Percentiles rank a stretch among this genome's conserved stretches.
Evolutionary conservation across 495 filamentous ascomycete species (phyloP).

Genomic region (Hypoxylon trugodes): DNA sequence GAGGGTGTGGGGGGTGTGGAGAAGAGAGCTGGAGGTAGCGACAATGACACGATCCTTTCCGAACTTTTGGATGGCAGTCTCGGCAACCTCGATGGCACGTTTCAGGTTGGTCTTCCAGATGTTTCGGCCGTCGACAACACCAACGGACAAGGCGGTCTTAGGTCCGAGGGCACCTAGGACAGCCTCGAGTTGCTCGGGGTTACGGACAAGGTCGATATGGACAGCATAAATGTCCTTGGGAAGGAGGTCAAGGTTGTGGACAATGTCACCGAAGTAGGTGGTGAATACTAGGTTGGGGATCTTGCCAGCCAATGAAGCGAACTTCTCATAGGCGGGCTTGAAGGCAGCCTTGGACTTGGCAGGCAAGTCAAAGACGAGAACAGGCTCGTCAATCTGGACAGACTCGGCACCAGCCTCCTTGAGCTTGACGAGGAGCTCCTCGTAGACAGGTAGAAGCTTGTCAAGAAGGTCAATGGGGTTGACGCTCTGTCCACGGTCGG

Average conservation of each 20-base stretch:
- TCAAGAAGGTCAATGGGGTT: constrained; percentile 91
- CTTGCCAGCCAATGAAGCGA: constrained; percentile 75
- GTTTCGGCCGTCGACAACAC: constrained; percentile 98
- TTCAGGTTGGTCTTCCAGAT: constrained; percentile 99
- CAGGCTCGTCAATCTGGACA: constrained; percentile 97
- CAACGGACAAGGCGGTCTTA: constrained; percentile 87
- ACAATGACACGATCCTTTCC: constrained; percentile 96
- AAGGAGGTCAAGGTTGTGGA: constrained; percentile 95
- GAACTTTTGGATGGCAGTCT: constrained; percentile 89
- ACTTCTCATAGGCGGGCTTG: constrained; percentile 94
- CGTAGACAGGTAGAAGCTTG: constrained; percentile 91
- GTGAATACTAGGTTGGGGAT: constrained; percentile 85
- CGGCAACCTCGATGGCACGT: constrained; percentile 84
- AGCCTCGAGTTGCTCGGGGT: constrained; percentile 92
- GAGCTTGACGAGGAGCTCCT: constrained; percentile 86
- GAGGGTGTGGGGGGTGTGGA: constrained; percentile 97
- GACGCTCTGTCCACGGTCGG: constrained; percentile 90
- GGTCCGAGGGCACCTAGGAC: constrained; percentile 79
- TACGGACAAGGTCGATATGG: constrained; percentile 94
- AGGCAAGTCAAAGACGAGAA: constrained; percentile 91
- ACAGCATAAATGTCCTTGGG: constrained; percentile 78
- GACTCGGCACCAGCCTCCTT: constrained; percentile 94
- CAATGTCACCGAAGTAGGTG: constrained; percentile 99
- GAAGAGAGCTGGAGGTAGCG: constrained; percentile 93
- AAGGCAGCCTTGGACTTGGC: constrained; percentile 92